Percentiles rank a stretch among this genome's conserved stretches.
Evolutionary conservation across 768 basidiomycete species (phyloP).

Genomic region (Auricularia sp.): DNA sequence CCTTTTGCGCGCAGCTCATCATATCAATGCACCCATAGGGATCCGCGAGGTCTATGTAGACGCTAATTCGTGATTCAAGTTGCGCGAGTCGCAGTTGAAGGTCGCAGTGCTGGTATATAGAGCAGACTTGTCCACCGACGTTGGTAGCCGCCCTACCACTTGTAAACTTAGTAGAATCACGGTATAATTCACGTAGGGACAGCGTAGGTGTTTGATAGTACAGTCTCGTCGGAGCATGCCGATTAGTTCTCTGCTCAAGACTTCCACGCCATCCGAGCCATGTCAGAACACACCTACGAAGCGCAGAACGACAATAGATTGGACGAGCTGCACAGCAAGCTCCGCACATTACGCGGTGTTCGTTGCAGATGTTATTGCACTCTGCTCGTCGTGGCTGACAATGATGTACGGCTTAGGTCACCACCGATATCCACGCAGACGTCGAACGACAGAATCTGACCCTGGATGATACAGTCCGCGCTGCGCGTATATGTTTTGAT

Average conservation of each 20-base stretch:
- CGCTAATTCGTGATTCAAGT: no score
- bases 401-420: conserved; percentile 40
- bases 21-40: not conserved
- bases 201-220: no score
- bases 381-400: not conserved
- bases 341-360: conserved; percentile 73
- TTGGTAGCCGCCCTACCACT: no score
- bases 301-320: conserved; percentile 76
- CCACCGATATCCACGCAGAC: conserved; percentile 77
- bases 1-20: not conserved
- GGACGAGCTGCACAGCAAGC: conserved; percentile 77
- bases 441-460: conserved; percentile 73
- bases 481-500: not conserved
- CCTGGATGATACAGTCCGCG: conserved; percentile 63
- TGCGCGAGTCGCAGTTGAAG: no score
- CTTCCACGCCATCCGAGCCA: not conserved
- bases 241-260: no score
- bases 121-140: no score
- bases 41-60: not conserved
- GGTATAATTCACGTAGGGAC: no score
- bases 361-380: conserved; percentile 13
- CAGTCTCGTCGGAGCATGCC: no score
- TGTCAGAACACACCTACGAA: conserved; percentile 63
- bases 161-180: no score
- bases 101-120: no score